Evolutionary conservation across 139 green algal species (phyloP).

Genomic region (Coelastrella sp.): DNA sequence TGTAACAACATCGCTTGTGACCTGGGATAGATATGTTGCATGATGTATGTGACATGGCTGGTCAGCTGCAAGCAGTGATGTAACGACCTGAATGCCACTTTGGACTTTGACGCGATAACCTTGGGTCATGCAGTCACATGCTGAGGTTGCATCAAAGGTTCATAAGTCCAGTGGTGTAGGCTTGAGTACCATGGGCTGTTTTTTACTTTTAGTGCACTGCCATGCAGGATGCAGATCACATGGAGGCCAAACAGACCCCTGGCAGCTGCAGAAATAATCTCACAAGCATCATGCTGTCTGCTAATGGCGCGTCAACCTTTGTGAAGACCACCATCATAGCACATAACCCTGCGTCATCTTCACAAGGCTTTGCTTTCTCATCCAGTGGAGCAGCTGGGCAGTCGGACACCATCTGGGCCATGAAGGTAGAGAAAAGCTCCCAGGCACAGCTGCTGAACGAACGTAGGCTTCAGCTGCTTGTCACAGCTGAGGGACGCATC

Average conservation of each 20-base stretch:
- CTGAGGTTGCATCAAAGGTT: too few species aligned
- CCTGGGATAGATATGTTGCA: too few species aligned
- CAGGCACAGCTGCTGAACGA: constrained; percentile 41
- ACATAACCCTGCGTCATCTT: neutral
- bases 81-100: too few species aligned
- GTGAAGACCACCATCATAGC: constrained; percentile 46
- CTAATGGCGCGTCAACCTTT: constrained; percentile 53
- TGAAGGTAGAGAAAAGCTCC: constrained; percentile 18
- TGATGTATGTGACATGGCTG: too few species aligned
- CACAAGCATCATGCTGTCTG: constrained; percentile 44
- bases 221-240: constrained; percentile 35
- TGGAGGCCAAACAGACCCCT: neutral
- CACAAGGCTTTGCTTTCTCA: neutral
- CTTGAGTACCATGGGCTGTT: too few species aligned
- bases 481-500: constrained; percentile 47
- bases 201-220: too few species aligned
- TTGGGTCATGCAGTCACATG: too few species aligned
- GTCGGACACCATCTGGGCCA: constrained; percentile 22
- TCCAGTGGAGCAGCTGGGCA: neutral
- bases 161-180: too few species aligned
- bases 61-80: neutral
- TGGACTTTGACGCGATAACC: too few species aligned
- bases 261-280: constrained; percentile 45
- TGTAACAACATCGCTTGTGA: too few species aligned
- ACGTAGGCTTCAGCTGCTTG: constrained; percentile 50